These are phyloP conservation scores for Jimgerdemannia flammicorona DNA, from an alignment of 192 early-diverging fungal species.

Conservation along the genomic window DNA sequence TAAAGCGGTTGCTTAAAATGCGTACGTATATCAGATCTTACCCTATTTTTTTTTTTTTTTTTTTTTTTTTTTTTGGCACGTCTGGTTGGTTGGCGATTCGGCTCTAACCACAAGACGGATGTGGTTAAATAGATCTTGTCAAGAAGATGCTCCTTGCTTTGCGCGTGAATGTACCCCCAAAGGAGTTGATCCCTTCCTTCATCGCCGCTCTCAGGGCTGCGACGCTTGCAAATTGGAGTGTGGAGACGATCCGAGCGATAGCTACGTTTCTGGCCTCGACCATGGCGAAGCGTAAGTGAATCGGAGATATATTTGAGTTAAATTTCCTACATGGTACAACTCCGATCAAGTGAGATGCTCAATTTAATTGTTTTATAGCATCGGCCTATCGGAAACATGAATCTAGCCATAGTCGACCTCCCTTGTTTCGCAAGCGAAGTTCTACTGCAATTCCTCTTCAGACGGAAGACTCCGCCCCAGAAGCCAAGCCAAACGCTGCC, in stretches of 20 bases:
- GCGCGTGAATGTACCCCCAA: slow-evolving; percentile 51
- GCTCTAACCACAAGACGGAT: background rate
- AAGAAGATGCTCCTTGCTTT: slow-evolving; percentile 59
- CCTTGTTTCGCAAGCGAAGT: background rate
- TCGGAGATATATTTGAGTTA: too few species aligned
- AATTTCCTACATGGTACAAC: too few species aligned
- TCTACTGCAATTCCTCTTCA: background rate
- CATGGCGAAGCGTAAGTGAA: slow-evolving; percentile 44
- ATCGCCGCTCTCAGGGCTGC: slow-evolving; percentile 51
- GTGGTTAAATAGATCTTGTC: slow-evolving; percentile 44
- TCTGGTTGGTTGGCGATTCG: background rate
- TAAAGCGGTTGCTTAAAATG: slow-evolving; percentile 52
- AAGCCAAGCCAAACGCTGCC: background rate
- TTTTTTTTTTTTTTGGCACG: too few species aligned
- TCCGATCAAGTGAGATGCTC: too few species aligned
- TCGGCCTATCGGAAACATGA: background rate
- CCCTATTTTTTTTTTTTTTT: too few species aligned
- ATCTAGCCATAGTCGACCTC: background rate
- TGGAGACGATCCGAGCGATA: slow-evolving; percentile 53
- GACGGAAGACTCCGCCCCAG: background rate
- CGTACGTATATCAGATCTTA: slow-evolving; percentile 50
- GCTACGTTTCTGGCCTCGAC: slow-evolving; percentile 63
- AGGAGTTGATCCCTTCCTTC: slow-evolving; percentile 46
- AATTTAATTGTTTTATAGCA: background rate
- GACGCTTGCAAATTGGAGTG: slow-evolving; percentile 50